These are phyloP conservation scores for Hypoxylon sp. DNA, from an alignment of 2,329 filamentous ascomycete genomes.

Conservation along the genomic window DNA sequence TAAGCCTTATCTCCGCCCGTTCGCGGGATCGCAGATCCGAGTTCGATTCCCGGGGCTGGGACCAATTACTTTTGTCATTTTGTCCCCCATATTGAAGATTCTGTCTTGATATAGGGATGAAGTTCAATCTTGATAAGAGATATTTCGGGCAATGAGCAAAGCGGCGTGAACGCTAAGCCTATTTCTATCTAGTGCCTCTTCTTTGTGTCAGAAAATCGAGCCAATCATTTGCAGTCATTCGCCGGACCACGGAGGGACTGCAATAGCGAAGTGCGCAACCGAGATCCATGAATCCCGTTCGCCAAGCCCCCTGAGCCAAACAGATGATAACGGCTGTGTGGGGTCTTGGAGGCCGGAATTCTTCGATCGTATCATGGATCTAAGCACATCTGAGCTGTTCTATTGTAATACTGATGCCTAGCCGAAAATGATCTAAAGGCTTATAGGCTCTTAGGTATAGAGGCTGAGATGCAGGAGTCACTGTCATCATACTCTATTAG, in stretches of 20 bases:
- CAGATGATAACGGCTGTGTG: too few relatives aligned
- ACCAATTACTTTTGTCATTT: neutral
- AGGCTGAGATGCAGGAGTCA: neutral
- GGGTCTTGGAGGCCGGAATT: too few relatives aligned
- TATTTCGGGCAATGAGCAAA: neutral
- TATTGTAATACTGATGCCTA: neutral
- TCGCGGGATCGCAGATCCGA: neutral
- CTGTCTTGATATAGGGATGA: neutral
- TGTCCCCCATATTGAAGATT: neutral
- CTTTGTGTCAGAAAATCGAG: neutral
- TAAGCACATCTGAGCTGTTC: too few relatives aligned
- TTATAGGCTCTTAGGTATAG: neutral
- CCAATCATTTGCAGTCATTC: conserved; percentile 3
- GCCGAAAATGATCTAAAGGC: neutral
- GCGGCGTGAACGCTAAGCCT: neutral
- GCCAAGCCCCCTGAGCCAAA: neutral
- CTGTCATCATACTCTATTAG: neutral
- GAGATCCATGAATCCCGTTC: conserved; percentile 3
- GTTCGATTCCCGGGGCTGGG: neutral
- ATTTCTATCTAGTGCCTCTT: neutral
- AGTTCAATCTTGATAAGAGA: neutral
- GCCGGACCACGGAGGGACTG: conserved; percentile 25
- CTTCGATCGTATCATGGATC: neutral
- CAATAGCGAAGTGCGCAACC: conserved; percentile 22
- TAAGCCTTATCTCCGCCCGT: neutral